Base-by-base conservation (phyloP, 495 filamentous ascomycete genomes). In the Ascobolus immersus region DNA sequence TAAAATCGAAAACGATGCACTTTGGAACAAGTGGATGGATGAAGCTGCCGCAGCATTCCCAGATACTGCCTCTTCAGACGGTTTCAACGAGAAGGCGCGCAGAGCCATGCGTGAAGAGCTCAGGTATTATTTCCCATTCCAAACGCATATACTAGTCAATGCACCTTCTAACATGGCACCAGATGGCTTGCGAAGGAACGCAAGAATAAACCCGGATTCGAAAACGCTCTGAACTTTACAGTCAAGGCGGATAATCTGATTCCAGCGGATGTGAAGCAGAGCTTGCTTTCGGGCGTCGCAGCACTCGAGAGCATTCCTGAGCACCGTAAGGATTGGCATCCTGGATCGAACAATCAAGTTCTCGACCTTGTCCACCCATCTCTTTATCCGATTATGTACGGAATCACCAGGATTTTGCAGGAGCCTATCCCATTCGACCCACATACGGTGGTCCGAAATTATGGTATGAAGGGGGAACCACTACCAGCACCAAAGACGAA, bases 291-390 rank as follows among this genome's bases (percentile, higher is more conserved):
- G n/a, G 52, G 43, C 5, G 44, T 50, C 0, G 13, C 25, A n/a
- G 40, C 44, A 4, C 45, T 69, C 2, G 60, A 65, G 21, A 36
- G 61, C 21, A 50, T 60, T 1, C 55, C 61, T 6, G 52, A 55
- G 10, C 39, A 48, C 0, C 13, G 51, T 28, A 65, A 64, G 39
- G 69, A 73, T 38, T 73, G 65, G 56, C 64, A 69, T 39, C 66
- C 67, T 0, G 49, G 56, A 3, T 64, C 63, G 1, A 52, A 65
- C 33, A 39, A 44, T 1, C 57, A 59, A 32, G 71, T 73, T 0
- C 52, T 72, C 1, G 55, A 74, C 41, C 47, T 74, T 1, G 59
- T 74, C 8, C 60, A 73, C 40, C 69, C 68, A 0, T 71, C 65
- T 0, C 47, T 72, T 4, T 74, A 58, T 35, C 68, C 71, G 2